phyloP scores from a whole-genome alignment of 2,329 filamentous ascomycete species.

The Ascochyta lentis region DNA sequence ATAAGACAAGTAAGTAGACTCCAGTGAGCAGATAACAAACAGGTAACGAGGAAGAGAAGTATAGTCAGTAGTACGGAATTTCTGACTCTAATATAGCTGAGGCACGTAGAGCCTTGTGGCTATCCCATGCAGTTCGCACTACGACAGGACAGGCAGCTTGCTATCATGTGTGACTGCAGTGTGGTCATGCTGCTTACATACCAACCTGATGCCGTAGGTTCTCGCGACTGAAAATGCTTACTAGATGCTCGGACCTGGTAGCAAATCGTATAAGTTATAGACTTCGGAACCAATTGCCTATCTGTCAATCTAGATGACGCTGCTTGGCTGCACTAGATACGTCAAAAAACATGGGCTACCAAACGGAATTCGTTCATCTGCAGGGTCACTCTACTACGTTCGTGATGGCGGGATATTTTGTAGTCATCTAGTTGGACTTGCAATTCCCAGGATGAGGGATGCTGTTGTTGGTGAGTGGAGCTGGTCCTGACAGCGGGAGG shows the following conservation, averaged over 20 bases:
- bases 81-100: not conserved
- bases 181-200: not conserved
- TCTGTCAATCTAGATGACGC: not conserved
- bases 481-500: too few relatives aligned
- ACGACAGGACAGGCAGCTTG: not conserved
- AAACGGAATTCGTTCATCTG: too few relatives aligned
- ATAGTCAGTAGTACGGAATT: not conserved
- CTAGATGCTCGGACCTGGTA: not conserved
- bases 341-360: too few relatives aligned
- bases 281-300: not conserved
- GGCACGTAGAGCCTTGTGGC: not conserved
- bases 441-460: too few relatives aligned
- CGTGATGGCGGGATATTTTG: too few relatives aligned
- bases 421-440: too few relatives aligned
- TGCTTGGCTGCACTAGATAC: too few relatives aligned
- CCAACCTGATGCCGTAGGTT: not conserved
- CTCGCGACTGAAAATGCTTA: not conserved
- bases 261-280: not conserved
- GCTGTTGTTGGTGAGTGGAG: too few relatives aligned
- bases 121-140: not conserved
- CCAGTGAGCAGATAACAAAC: not conserved
- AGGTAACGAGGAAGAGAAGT: not conserved
- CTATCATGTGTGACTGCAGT: too few relatives aligned
- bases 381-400: too few relatives aligned
- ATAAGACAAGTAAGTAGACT: not conserved